phyloP scores from a whole-genome alignment of 2,329 filamentous ascomycete species.

The Fusarium siculi region DNA sequence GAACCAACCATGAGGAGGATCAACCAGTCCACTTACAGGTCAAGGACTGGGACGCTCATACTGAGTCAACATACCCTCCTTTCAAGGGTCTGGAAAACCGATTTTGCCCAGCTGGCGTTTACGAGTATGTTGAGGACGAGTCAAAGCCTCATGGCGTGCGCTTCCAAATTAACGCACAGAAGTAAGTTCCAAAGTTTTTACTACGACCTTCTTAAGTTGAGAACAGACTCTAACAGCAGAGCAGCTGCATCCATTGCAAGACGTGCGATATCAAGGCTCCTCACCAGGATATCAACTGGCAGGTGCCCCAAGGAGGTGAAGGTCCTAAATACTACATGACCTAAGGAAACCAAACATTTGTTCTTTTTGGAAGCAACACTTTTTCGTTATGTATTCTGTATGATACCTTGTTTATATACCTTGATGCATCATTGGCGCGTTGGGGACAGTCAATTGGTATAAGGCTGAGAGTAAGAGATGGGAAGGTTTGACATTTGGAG shows the following conservation, averaged over 20 bases:
- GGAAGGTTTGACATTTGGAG: constrained; percentile 19
- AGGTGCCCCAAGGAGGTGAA: constrained; percentile 91
- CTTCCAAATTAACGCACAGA: constrained; percentile 98
- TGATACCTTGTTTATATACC: constrained; percentile 43
- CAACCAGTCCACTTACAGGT: constrained; percentile 97
- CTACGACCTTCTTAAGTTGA: neutral
- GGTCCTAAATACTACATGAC: constrained; percentile 79
- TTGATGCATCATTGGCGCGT: constrained; percentile 39
- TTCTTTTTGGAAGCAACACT: neutral
- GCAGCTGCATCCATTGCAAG: constrained; percentile 98
- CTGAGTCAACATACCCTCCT: constrained; percentile 81
- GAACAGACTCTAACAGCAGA: constrained; percentile 13
- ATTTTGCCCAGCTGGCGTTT: constrained; percentile 97
- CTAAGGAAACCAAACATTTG: constrained; percentile 42
- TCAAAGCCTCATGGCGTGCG: constrained; percentile 87
- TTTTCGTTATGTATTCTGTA: constrained; percentile 36
- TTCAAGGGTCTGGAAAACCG: constrained; percentile 95
- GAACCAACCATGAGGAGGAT: constrained; percentile 98
- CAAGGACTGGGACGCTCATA: constrained; percentile 93
- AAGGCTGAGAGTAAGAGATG: constrained; percentile 17
- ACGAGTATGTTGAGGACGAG: constrained; percentile 96
- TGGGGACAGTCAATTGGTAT: constrained; percentile 14
- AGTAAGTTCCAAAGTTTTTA: constrained; percentile 74
- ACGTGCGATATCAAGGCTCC: constrained; percentile 99
- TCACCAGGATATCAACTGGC: constrained; percentile 96